phyloP scores from a whole-genome alignment of 495 filamentous ascomycete genomes.

The Aspergillus bertholletiae region DNA sequence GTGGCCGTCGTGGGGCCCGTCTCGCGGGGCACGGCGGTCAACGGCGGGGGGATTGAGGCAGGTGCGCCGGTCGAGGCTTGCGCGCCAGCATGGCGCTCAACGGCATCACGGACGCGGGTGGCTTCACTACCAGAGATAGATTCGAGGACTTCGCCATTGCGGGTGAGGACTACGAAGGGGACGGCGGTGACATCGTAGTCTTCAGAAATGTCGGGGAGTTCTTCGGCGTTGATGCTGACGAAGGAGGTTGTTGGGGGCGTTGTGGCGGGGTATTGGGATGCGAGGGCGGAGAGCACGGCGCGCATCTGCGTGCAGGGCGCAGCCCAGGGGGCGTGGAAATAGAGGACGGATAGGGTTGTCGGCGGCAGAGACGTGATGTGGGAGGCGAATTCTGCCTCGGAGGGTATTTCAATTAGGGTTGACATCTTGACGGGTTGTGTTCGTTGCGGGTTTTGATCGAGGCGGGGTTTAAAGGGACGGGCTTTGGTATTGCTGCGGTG shows the following conservation, averaged over 20 bases:
- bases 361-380: constrained; percentile 61
- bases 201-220: constrained; percentile 81
- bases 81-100: constrained; percentile 74
- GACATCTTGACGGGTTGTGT: constrained; percentile 53
- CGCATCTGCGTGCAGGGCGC: constrained; percentile 92
- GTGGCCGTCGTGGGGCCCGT: constrained; percentile 33
- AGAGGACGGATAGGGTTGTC: constrained; percentile 72
- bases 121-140: constrained; percentile 86
- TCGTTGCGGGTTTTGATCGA: constrained; percentile 5
- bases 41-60: constrained; percentile 48
- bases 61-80: constrained; percentile 18
- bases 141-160: constrained; percentile 66
- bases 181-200: constrained; percentile 90
- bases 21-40: constrained; percentile 44
- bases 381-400: constrained; percentile 62
- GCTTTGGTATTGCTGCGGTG: neutral
- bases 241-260: constrained; percentile 68
- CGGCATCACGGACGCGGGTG: constrained; percentile 70
- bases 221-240: constrained; percentile 85
- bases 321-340: constrained; percentile 97
- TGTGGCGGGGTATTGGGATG: constrained; percentile 69
- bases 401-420: constrained; percentile 67
- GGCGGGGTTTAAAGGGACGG: constrained; percentile 10
- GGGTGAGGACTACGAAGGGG: constrained; percentile 81
- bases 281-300: constrained; percentile 79